Evolutionary conservation across 305 asterid genomes (phyloP).

Genomic region (Fraxinus ornus): DNA sequence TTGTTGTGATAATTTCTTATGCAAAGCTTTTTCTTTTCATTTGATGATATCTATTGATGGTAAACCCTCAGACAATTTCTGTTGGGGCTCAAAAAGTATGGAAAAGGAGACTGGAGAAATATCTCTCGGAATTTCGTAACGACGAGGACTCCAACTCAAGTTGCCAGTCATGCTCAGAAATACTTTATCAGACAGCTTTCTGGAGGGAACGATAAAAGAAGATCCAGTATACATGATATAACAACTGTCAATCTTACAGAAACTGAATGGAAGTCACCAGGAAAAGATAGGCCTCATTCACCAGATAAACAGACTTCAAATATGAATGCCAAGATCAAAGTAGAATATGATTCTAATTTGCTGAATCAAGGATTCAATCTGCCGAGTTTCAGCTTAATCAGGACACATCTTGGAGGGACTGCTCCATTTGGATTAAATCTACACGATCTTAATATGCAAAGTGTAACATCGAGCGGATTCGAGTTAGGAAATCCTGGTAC

Average conservation of each 20-base stretch:
- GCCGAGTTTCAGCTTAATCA: slow-evolving; percentile 20
- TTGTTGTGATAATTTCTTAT: background rate
- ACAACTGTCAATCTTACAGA: slow-evolving; percentile 60
- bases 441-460: slow-evolving; percentile 37
- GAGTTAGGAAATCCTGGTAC: slow-evolving; percentile 46
- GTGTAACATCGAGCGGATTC: slow-evolving; percentile 35
- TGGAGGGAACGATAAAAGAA: slow-evolving; percentile 79
- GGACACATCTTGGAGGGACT: slow-evolving; percentile 31
- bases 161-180: slow-evolving; percentile 92
- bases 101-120: slow-evolving; percentile 93
- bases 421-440: slow-evolving; percentile 32
- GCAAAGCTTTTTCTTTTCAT: background rate
- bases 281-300: slow-evolving; percentile 31
- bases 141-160: slow-evolving; percentile 84
- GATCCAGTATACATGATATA: slow-evolving; percentile 91
- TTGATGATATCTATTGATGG: slow-evolving; percentile 18
- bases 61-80: slow-evolving; percentile 60
- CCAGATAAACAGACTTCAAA: slow-evolving; percentile 36
- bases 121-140: slow-evolving; percentile 82
- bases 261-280: slow-evolving; percentile 38
- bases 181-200: slow-evolving; percentile 80
- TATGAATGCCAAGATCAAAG: slow-evolving; percentile 29
- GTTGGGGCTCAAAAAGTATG: slow-evolving; percentile 86
- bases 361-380: slow-evolving; percentile 43
- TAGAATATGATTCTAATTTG: slow-evolving; percentile 30